Conservation (phyloP, 331 rosid species). For the Acacia concinna region DNA sequence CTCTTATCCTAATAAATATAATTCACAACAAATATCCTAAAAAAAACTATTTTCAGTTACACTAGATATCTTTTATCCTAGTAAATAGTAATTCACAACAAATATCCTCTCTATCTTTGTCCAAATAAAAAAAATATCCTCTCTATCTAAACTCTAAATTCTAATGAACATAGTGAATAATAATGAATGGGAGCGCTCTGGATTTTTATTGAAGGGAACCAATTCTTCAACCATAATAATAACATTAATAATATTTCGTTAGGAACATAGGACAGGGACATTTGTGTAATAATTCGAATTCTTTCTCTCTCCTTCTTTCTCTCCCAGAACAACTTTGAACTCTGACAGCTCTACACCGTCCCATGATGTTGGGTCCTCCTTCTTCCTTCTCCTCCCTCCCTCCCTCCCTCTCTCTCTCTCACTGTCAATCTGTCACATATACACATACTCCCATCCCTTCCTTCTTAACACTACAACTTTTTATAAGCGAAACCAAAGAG, state of each 20-base stretch:
- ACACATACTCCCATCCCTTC: background rate
- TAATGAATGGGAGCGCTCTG: background rate
- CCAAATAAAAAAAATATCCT: no score
- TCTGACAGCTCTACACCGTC: constrained; percentile 48
- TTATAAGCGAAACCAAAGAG: background rate
- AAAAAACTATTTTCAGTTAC: no score
- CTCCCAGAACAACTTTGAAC: constrained; percentile 43
- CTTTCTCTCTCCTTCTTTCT: constrained; percentile 18
- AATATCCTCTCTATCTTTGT: background rate
- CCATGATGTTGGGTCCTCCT: constrained; percentile 31
- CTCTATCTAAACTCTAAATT: background rate
- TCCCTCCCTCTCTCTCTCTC: constrained; percentile 12
- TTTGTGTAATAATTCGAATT: constrained; percentile 35
- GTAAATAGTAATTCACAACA: no score
- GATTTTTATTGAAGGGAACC: background rate
- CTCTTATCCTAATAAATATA: no score
- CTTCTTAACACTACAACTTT: constrained; percentile 33
- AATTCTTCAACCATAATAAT: background rate
- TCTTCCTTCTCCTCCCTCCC: background rate
- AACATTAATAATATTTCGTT: background rate
- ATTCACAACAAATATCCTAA: no score
- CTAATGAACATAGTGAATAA: background rate
- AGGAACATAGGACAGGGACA: background rate
- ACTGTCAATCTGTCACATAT: background rate
- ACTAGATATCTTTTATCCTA: no score